Evolutionary conservation across 371 early-diverging fungal genomes (phyloP).

Genomic region (Zopfochytrium polystomum): DNA sequence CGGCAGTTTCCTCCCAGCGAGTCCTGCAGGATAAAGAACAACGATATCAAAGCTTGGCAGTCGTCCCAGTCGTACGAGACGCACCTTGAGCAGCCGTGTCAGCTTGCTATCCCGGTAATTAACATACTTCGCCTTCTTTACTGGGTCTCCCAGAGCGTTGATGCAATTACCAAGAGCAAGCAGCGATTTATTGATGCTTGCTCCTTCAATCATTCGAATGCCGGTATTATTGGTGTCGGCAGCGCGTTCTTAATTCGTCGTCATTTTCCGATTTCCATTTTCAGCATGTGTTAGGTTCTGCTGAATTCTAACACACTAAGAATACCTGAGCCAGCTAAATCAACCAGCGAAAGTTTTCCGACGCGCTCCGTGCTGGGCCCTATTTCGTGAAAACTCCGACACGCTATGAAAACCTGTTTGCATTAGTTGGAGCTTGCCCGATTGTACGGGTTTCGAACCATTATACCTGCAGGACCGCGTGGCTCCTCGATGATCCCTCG

Average conservation of each 20-base stretch:
- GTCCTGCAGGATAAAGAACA: slow-evolving; percentile 59
- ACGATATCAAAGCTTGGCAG: slow-evolving; percentile 25
- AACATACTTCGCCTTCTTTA: slow-evolving; percentile 59
- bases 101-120: slow-evolving; percentile 87
- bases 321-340: slow-evolving; percentile 83
- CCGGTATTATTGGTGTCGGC: slow-evolving; percentile 76
- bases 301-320: too few species aligned
- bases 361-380: slow-evolving; percentile 5
- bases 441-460: too few species aligned
- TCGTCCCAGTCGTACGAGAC: neutral
- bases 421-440: slow-evolving; percentile 56
- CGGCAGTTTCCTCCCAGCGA: slow-evolving; percentile 59
- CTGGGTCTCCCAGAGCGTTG: slow-evolving; percentile 82
- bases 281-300: too few species aligned
- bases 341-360: slow-evolving; percentile 68
- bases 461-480: slow-evolving; percentile 74
- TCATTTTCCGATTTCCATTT: too few species aligned
- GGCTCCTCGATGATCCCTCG: slow-evolving; percentile 56
- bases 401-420: slow-evolving; percentile 48
- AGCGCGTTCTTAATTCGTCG: slow-evolving; percentile 68
- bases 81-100: slow-evolving; percentile 74
- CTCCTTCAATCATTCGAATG: slow-evolving; percentile 84
- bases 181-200: slow-evolving; percentile 89
- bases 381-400: slow-evolving; percentile 20
- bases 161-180: slow-evolving; percentile 95